phyloP scores from a whole-genome alignment of 208 protist species.

The Blechomonas ayalai region DNA sequence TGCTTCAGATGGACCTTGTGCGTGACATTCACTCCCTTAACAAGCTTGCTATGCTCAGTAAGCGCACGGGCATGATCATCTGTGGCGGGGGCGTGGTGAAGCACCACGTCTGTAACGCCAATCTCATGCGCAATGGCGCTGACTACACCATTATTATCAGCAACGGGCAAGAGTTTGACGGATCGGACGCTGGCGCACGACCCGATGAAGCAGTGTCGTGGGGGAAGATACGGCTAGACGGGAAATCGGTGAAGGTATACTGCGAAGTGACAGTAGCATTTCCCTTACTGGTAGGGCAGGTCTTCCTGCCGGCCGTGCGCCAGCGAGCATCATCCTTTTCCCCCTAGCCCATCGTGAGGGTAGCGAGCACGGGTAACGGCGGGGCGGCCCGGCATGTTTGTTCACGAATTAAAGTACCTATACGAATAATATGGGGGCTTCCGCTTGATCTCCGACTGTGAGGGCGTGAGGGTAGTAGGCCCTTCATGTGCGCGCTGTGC shows the following conservation, averaged over 20 bases:
- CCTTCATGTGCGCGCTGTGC: too few relatives aligned
- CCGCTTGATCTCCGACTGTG: too few relatives aligned
- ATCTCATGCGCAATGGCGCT: constrained; percentile 99
- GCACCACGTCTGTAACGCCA: constrained; percentile 99
- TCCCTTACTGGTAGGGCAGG: constrained; percentile 96
- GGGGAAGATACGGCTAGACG: constrained; percentile 97
- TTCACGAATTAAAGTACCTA: too few relatives aligned
- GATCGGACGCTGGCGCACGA: constrained; percentile 95
- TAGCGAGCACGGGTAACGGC: neutral
- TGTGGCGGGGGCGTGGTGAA: constrained; percentile 98
- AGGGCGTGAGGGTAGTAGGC: too few relatives aligned
- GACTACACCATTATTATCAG: constrained; percentile 98
- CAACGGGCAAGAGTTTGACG: constrained; percentile 98
- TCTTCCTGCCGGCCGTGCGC: constrained; percentile 82
- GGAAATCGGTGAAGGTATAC: constrained; percentile 97
- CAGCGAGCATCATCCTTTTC: constrained; percentile 1
- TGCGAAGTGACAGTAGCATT: constrained; percentile 96
- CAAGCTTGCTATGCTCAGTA: constrained; percentile 89
- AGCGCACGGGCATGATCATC: constrained; percentile 97
- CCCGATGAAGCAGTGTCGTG: constrained; percentile 99
- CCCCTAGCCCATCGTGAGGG: neutral
- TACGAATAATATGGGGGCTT: too few relatives aligned
- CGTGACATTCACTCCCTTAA: constrained; percentile 97
- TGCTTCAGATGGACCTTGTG: constrained; percentile 77
- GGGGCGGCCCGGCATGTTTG: too few relatives aligned